Evolutionary conservation across 139 green algal species (phyloP).

Genomic region (Tetraselmis striata): DNA sequence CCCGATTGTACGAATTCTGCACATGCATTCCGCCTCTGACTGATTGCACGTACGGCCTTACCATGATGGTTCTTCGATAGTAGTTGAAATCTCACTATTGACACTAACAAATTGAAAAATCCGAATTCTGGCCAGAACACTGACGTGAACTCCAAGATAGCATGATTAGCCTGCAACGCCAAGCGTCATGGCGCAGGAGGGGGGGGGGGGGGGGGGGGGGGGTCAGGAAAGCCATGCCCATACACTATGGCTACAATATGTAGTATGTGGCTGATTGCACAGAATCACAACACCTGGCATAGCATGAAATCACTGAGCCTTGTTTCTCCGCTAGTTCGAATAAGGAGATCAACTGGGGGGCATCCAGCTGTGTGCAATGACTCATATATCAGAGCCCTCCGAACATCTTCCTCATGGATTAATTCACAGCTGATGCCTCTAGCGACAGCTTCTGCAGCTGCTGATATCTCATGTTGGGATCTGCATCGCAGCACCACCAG

Average conservation of each 20-base stretch:
- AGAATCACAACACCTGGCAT: constrained; percentile 9
- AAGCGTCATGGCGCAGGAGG: not conserved
- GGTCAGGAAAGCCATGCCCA: not conserved
- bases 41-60: too few species aligned
- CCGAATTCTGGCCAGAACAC: not conserved
- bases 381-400: not conserved
- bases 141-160: not conserved
- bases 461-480: not conserved
- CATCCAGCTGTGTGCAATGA: constrained; percentile 14
- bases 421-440: not conserved
- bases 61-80: too few species aligned
- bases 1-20: too few species aligned
- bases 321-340: constrained; percentile 84
- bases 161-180: not conserved
- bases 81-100: not conserved
- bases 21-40: too few species aligned
- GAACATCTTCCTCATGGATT: not conserved
- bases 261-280: not conserved
- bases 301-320: constrained; percentile 87
- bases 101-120: not conserved
- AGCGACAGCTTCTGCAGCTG: not conserved
- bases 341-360: constrained; percentile 74
- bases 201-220: too few species aligned
- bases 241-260: not conserved
- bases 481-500: not conserved